Conservation (phyloP, 2,329 filamentous ascomycete genomes). For the Nothophoma quercina region DNA sequence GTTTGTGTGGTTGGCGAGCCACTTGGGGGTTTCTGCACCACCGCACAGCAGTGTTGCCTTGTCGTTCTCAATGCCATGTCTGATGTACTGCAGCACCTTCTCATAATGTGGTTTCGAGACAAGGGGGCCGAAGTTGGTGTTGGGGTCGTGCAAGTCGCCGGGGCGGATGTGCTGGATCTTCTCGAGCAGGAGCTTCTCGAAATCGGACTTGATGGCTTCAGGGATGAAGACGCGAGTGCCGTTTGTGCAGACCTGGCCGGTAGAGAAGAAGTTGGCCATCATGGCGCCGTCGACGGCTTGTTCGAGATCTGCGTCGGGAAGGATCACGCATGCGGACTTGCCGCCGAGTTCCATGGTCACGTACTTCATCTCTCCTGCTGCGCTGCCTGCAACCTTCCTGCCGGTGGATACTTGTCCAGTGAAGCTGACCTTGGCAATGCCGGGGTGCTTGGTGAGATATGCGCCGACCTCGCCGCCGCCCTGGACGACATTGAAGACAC, state of each 20-base stretch:
- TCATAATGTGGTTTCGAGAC: conserved; percentile 77
- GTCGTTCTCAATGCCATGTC: conserved; percentile 75
- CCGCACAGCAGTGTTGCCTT: conserved; percentile 77
- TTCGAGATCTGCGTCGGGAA: conserved; percentile 80
- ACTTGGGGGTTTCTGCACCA: conserved; percentile 66
- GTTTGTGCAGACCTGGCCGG: conserved; percentile 92
- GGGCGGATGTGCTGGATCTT: conserved; percentile 75
- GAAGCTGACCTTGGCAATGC: conserved; percentile 86
- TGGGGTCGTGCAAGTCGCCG: conserved; percentile 73
- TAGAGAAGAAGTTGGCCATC: conserved; percentile 94
- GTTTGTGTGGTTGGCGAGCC: conserved; percentile 54
- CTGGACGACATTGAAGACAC: conserved; percentile 88
- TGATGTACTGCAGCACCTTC: conserved; percentile 81
- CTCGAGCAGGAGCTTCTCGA: conserved; percentile 73
- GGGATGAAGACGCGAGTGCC: conserved; percentile 88
- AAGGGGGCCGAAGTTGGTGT: conserved; percentile 84
- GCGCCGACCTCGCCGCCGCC: conserved; percentile 80
- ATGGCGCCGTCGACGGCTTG: conserved; percentile 88
- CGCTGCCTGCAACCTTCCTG: conserved; percentile 78
- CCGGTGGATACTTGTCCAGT: conserved; percentile 87
- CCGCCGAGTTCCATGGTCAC: conserved; percentile 92
- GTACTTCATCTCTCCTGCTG: conserved; percentile 83
- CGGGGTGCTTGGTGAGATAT: conserved; percentile 74
- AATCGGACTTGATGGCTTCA: conserved; percentile 66
- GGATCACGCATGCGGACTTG: conserved; percentile 80